phyloP scores from a whole-genome alignment of 208 protist species.

The Trichomonas tenax region DNA sequence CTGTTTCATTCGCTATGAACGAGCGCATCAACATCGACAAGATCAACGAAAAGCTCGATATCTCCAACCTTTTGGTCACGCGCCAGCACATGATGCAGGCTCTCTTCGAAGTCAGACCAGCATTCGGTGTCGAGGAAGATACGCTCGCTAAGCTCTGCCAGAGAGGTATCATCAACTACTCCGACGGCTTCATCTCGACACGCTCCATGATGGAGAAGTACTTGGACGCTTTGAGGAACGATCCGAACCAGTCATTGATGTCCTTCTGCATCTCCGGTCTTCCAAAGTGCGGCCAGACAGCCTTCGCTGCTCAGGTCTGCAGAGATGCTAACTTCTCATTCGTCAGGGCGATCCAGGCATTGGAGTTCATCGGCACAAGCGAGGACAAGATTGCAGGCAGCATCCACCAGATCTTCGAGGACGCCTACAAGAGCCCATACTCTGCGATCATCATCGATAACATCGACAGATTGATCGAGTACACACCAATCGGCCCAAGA shows the following conservation, averaged over 20 bases:
- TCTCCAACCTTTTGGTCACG: conserved; percentile 28
- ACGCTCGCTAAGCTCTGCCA: conserved; percentile 59
- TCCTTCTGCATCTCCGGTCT: background rate
- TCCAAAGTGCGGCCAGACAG: conserved; percentile 67
- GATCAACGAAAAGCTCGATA: background rate
- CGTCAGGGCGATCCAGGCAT: conserved; percentile 79
- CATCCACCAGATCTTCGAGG: conserved; percentile 73
- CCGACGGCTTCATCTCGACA: conserved; percentile 55
- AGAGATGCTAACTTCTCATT: conserved; percentile 72
- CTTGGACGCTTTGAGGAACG: conserved; percentile 56
- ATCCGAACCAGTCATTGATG: conserved; percentile 57
- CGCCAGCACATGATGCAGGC: conserved; percentile 56
- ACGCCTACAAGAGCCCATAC: conserved; percentile 84
- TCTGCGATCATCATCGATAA: conserved; percentile 90
- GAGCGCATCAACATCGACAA: conserved; percentile 27
- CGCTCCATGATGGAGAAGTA: conserved; percentile 39
- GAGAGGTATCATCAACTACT: conserved; percentile 78
- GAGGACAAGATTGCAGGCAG: background rate
- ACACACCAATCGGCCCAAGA: conserved; percentile 79
- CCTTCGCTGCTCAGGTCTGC: conserved; percentile 71
- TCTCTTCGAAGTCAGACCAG: conserved; percentile 69
- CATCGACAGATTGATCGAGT: conserved; percentile 74
- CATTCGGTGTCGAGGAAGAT: conserved; percentile 74
- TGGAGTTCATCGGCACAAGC: conserved; percentile 23
- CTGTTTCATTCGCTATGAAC: conserved; percentile 43